Conservation (phyloP, 2,329 filamentous ascomycete species). For the Monosporascus sp. region DNA sequence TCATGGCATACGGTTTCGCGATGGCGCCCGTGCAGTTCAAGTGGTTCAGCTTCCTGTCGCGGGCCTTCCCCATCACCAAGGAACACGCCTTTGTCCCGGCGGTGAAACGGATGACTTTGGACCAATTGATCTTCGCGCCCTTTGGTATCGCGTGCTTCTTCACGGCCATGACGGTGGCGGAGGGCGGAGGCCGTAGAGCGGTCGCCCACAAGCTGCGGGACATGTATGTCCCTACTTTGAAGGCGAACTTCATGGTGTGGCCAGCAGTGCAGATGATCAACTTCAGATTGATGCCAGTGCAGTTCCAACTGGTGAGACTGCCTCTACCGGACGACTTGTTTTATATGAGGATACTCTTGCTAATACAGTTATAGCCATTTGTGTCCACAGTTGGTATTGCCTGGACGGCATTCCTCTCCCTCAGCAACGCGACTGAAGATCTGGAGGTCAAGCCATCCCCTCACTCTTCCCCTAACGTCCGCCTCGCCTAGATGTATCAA, state of each 20-base stretch:
- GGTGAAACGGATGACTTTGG: slow-evolving; percentile 84
- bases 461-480: slow-evolving; percentile 30
- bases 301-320: slow-evolving; percentile 84
- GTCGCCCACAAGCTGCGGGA: slow-evolving; percentile 82
- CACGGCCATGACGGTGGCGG: slow-evolving; percentile 90
- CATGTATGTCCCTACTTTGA: slow-evolving; percentile 88
- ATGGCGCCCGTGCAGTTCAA: slow-evolving; percentile 95
- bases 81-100: slow-evolving; percentile 68
- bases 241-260: slow-evolving; percentile 95
- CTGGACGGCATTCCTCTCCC: slow-evolving; percentile 93
- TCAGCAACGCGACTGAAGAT: slow-evolving; percentile 83
- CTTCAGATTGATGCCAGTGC: slow-evolving; percentile 89
- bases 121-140: slow-evolving; percentile 91
- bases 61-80: slow-evolving; percentile 80
- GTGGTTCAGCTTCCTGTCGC: slow-evolving; percentile 86
- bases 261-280: slow-evolving; percentile 94
- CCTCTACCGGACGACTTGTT: not conserved
- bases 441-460: slow-evolving; percentile 30
- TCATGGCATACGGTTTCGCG: slow-evolving; percentile 95
- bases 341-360: not conserved
- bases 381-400: slow-evolving; percentile 94
- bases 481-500: slow-evolving; percentile 19
- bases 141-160: slow-evolving; percentile 86
- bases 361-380: slow-evolving; percentile 62
- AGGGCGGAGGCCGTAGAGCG: slow-evolving; percentile 80